phyloP scores from a whole-genome alignment of 495 filamentous ascomycete species.

The Wilcoxina mikolae region DNA sequence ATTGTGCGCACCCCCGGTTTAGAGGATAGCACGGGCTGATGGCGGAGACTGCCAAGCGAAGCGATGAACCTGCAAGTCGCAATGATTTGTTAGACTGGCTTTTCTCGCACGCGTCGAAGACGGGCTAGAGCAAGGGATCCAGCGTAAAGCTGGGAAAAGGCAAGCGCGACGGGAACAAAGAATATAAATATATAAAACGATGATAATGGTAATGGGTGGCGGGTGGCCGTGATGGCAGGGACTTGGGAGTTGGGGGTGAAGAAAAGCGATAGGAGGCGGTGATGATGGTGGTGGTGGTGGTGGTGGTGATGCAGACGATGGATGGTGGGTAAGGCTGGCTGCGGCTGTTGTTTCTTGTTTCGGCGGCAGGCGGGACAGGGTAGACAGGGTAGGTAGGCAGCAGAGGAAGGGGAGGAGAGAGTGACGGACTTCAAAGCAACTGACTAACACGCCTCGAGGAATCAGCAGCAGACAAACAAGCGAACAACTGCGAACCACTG shows the following conservation, averaged over 20 bases:
- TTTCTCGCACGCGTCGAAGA: conserved; percentile 2
- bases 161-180: background rate
- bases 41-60: conserved; percentile 3
- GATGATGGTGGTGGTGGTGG: background rate
- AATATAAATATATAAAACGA: background rate
- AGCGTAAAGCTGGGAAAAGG: background rate
- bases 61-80: conserved; percentile 5
- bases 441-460: too few species aligned
- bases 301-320: conserved; percentile 1
- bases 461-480: too few species aligned
- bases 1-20: conserved; percentile 2
- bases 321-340: background rate
- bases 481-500: too few species aligned
- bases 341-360: conserved; percentile 1
- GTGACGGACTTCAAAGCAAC: too few species aligned
- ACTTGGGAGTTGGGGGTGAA: background rate
- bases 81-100: conserved; percentile 6
- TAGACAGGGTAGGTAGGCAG: conserved; percentile 1
- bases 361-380: background rate
- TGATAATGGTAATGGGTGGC: background rate
- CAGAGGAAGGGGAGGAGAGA: too few species aligned
- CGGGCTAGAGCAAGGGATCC: background rate
- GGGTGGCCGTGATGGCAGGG: background rate
- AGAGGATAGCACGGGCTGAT: conserved; percentile 4
- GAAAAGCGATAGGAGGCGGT: background rate